Evolutionary conservation across 2,329 filamentous ascomycete species (phyloP), one percentile per base, ranked within the genome.

Genomic region (Orbilia blumenaviensis): DNA sequence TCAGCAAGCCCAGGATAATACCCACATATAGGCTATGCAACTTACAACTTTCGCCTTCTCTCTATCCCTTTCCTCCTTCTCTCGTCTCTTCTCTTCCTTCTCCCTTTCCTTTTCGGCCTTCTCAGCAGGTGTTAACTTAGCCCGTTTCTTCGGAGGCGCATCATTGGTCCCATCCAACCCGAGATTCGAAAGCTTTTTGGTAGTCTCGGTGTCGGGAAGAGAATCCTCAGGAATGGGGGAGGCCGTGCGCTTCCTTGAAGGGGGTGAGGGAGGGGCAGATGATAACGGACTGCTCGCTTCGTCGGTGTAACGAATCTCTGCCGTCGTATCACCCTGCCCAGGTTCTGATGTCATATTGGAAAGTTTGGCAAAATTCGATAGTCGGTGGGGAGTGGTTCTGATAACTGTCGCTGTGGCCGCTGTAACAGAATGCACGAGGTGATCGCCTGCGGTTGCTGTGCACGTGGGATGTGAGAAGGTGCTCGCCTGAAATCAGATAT

Each of bases 21-120:
- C 12, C 27, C 29, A 38, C 25, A 4, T 34, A 18, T 12, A 23
- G 66, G 16, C 4, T 54, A 46, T 62, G n/a, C n/a, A 80, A 78
- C 77, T 75, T 79, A 79, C 78, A 12, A 80, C 80, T 64, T 80
- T 83, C 32, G 81, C 87, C 78, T 84, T 87, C 23, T 85, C 84
- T 86, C 85, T 46, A 83, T 80, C 67, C 60, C 81, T 80, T 83
- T 78, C 83, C 64, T 84, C 84, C 68, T 86, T 85, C 68, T 84
- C 84, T 67, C 83, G 83, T 38, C 83, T 82, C 12, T 84, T 83
- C 10, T 84, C 78, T 62, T 84, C 82, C 64, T 83, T 85, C 80
- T 86, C 87, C 74, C 84, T 84, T 76, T 86, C 84, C 27, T 84
- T 68, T 36, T 75, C 52, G 2, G 61, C 82, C 25, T 81, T 81